Conservation (phyloP, 2,329 filamentous ascomycete genomes). For the Domatiomyces catenatus region DNA sequence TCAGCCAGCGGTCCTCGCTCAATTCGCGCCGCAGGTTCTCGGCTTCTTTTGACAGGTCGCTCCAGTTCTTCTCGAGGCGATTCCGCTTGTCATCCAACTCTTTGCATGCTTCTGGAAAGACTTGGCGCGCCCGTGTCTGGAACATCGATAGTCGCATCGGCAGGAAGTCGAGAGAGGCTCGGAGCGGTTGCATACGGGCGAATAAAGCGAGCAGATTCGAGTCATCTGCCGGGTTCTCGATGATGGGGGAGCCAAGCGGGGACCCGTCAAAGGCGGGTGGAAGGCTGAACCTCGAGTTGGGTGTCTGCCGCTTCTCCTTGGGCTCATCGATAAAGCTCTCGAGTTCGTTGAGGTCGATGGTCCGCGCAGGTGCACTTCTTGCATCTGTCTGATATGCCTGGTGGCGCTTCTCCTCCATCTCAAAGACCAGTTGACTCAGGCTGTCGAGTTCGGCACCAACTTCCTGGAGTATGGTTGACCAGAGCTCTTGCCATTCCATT, state of each 20-base stretch:
- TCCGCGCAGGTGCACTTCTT: constrained; percentile 44
- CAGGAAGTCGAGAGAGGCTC: constrained; percentile 85
- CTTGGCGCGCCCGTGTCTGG: constrained; percentile 55
- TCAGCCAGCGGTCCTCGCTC: constrained; percentile 88
- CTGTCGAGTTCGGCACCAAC: constrained; percentile 80
- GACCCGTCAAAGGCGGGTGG: constrained; percentile 39
- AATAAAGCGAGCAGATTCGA: constrained; percentile 79
- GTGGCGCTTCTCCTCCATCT: constrained; percentile 94
- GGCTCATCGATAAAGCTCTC: constrained; percentile 90
- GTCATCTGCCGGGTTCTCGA: constrained; percentile 55
- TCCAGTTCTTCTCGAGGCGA: constrained; percentile 69
- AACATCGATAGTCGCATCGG: constrained; percentile 89
- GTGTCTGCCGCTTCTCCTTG: constrained; percentile 35
- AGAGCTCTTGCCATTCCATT: constrained; percentile 98
- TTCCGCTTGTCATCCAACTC: constrained; percentile 65
- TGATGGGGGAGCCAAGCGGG: constrained; percentile 25
- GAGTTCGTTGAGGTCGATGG: constrained; percentile 68
- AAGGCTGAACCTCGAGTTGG: constrained; percentile 50
- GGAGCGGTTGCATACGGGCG: constrained; percentile 83
- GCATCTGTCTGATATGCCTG: constrained; percentile 50
- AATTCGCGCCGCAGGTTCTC: constrained; percentile 79
- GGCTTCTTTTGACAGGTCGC: constrained; percentile 75
- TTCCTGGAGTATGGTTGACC: constrained; percentile 84
- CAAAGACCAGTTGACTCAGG: constrained; percentile 68
- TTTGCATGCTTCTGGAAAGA: constrained; percentile 81